Evolutionary conservation across 1,284 basidiomycete species (phyloP).

Genomic region (Rhodotorula sp.): DNA sequence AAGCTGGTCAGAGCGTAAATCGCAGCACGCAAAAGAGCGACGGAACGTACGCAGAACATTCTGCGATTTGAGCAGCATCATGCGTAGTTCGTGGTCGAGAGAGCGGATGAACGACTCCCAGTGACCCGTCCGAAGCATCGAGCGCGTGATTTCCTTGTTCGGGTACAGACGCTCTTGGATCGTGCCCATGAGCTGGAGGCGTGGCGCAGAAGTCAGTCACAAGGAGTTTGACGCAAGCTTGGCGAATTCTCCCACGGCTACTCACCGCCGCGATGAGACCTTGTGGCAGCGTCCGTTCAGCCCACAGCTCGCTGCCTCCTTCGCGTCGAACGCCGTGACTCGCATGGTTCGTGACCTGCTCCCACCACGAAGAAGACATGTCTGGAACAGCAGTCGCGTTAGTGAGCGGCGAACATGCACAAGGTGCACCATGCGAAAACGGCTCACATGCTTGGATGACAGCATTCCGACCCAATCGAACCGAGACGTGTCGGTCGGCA

Average conservation of each 20-base stretch:
- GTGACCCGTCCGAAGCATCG: slow-evolving; percentile 31
- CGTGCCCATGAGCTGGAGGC: slow-evolving; percentile 34
- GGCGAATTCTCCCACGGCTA: background rate
- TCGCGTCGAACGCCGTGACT: slow-evolving; percentile 25
- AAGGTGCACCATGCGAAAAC: too few relatives aligned
- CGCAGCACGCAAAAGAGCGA: background rate
- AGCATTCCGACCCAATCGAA: slow-evolving; percentile 35
- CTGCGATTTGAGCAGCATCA: slow-evolving; percentile 32
- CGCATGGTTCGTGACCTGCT: slow-evolving; percentile 32
- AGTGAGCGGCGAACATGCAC: too few relatives aligned
- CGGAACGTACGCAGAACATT: slow-evolving; percentile 25
- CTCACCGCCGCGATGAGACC: slow-evolving; percentile 34
- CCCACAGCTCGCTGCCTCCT: slow-evolving; percentile 32
- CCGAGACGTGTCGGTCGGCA: slow-evolving; percentile 39
- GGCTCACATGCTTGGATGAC: slow-evolving; percentile 35
- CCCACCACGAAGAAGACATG: slow-evolving; percentile 40
- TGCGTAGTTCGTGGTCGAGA: slow-evolving; percentile 34
- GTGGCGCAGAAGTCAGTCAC: too few relatives aligned
- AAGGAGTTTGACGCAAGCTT: background rate
- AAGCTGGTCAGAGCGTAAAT: background rate
- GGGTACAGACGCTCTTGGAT: slow-evolving; percentile 40
- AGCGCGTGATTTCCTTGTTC: slow-evolving; percentile 37
- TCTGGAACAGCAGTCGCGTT: slow-evolving; percentile 8
- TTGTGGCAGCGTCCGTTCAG: slow-evolving; percentile 30
- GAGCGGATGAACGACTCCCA: slow-evolving; percentile 38